Evolutionary conservation across 371 early-diverging fungal genomes (phyloP), one percentile per base, ranked within the genome.

Genomic region (Mortierella sp.): DNA sequence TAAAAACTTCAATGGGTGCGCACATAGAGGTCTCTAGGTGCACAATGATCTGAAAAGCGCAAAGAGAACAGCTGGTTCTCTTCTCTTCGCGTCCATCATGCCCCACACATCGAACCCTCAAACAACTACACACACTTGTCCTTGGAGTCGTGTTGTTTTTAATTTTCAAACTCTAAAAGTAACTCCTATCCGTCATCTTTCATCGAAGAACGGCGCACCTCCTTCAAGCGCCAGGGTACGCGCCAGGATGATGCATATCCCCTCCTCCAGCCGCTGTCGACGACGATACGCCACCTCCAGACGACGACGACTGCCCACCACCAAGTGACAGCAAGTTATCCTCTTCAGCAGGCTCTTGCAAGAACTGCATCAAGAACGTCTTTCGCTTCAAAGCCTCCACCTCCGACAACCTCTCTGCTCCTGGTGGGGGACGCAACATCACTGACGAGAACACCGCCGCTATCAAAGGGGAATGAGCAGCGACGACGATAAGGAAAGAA

Each of bases 371-470:
- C 73, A 86, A 35, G 75, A 86, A 86, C 41, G 56, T 72, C 78
- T 86, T 86, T 32, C 80, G 48, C 32, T 77, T 80, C 16, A 82
- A 63, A 0, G 87, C 82, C 49, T 86, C 87, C 11, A 78, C 73
- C 16, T 86, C 87, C 16, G 87, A 86, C 8, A 86, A 58, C 1
- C 82, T 80, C 29, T 86, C 83, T 8, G 82, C 82, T 48, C 83
- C 83, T 18, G 87, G 75, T 65, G 87, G 87, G 21, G 87, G 83
- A 27, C 83, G 87, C 18, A 86, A 71, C 87, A 86, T 80, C 54
- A 82, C 87, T 8, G 82, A 80, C 0, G 82, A 75, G 54, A 86
- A 86, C 5, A 86, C 83, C 2, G 82, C 48, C 32, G 87, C 87
- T 82, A 70, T 21, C 1, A n/a, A 14, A 55, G 1, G 8, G 32